Evolutionary conservation across 1,139 yeast species (phyloP).

Genomic region (Yamadazyma taylorii): DNA sequence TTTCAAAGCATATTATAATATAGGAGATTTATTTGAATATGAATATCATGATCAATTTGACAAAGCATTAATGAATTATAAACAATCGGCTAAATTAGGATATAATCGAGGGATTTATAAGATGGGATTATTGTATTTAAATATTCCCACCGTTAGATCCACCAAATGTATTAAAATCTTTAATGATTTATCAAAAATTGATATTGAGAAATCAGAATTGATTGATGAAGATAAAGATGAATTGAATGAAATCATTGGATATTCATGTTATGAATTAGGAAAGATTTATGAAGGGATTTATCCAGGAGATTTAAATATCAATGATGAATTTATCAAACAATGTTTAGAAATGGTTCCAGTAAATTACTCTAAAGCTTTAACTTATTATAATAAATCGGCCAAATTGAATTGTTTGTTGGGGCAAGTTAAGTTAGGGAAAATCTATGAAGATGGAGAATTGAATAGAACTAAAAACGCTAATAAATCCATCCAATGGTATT

Average conservation of each 20-base stretch:
- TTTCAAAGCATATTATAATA: constrained; percentile 36
- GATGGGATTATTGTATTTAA: constrained; percentile 40
- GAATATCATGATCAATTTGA: constrained; percentile 33
- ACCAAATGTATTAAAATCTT: constrained; percentile 38
- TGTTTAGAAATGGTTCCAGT: constrained; percentile 43
- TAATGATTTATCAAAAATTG: constrained; percentile 38
- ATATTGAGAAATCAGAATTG: constrained; percentile 35
- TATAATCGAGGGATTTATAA: constrained; percentile 47
- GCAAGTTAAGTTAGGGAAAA: constrained; percentile 81
- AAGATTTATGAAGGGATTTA: constrained; percentile 67
- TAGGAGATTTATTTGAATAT: constrained; percentile 44
- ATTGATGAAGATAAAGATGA: constrained; percentile 44
- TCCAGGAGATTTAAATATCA: constrained; percentile 43
- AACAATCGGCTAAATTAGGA: constrained; percentile 42
- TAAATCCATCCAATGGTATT: constrained; percentile 87
- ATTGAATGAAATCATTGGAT: constrained; percentile 43
- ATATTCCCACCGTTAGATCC: constrained; percentile 36
- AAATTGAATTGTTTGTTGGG: constrained; percentile 74
- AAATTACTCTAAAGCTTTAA: constrained; percentile 61
- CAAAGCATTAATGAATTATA: constrained; percentile 36
- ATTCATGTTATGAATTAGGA: constrained; percentile 58
- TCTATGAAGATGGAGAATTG: constrained; percentile 83
- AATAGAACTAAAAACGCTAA: constrained; percentile 66
- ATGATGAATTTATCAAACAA: constrained; percentile 36
- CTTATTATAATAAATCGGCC: constrained; percentile 76